Conservation (phyloP, 192 early-diverging fungal genomes). For the Chytriomyces confervae region DNA sequence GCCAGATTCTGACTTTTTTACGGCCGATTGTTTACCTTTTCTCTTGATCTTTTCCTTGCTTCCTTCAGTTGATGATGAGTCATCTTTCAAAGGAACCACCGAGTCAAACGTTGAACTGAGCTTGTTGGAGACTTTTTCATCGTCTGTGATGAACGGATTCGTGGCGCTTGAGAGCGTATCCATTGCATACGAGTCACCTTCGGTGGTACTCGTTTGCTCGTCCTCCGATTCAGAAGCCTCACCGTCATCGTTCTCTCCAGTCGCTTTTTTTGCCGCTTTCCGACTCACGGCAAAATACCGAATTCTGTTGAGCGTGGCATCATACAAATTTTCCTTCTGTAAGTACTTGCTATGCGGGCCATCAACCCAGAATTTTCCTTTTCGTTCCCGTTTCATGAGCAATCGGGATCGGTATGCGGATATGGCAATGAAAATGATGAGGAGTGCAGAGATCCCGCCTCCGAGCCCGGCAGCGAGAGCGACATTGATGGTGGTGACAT, state of each 20-base stretch:
- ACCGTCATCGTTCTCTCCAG: background rate
- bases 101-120: background rate
- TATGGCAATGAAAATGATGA: background rate
- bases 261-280: background rate
- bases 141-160: slow-evolving; percentile 26
- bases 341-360: slow-evolving; percentile 15
- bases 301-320: slow-evolving; percentile 10
- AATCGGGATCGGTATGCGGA: background rate
- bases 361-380: slow-evolving; percentile 31
- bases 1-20: background rate
- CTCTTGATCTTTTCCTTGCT: background rate
- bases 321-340: slow-evolving; percentile 9
- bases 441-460: background rate
- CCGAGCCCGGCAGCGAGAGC: slow-evolving; percentile 23
- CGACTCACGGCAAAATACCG: background rate
- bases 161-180: background rate
- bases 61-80: background rate
- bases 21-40: background rate
- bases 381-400: slow-evolving; percentile 6
- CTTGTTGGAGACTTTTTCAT: background rate
- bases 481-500: slow-evolving; percentile 1
- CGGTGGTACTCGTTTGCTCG: background rate
- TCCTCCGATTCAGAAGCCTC: background rate
- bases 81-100: slow-evolving; percentile 21
- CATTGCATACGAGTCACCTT: background rate